Conservation (phyloP, 192 early-diverging fungal genomes). For the Allomyces arbusculus region DNA sequence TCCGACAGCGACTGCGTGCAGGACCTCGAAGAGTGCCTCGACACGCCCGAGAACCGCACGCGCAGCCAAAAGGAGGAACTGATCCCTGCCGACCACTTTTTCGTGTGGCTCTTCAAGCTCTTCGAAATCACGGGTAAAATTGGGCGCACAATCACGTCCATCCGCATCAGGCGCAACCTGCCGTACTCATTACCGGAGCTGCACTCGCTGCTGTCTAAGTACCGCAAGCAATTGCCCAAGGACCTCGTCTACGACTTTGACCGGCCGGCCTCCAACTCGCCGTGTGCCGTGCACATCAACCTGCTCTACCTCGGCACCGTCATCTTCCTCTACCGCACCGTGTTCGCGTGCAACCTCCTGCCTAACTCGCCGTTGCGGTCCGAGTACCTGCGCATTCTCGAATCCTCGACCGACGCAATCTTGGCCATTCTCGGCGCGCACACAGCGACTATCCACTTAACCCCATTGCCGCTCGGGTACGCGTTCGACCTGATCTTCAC, state of each 20-base stretch:
- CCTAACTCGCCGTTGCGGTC: not conserved
- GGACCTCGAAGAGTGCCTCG: not conserved
- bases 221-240: not conserved
- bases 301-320: not conserved
- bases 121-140: not conserved
- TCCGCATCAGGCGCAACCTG: not conserved
- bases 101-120: not conserved
- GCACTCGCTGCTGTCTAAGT: not conserved
- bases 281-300: not conserved
- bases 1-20: not conserved
- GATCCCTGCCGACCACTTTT: not conserved
- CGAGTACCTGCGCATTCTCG: slow-evolving; percentile 1
- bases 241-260: not conserved
- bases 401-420: not conserved
- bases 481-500: not conserved
- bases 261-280: not conserved
- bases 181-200: not conserved
- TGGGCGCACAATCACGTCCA: not conserved
- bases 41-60: not conserved
- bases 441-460: not conserved
- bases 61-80: not conserved
- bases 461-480: not conserved
- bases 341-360: not conserved
- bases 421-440: not conserved
- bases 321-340: not conserved